Base-by-base conservation (phyloP, 495 filamentous ascomycete genomes). In the Massariosphaeria phaeospora region DNA sequence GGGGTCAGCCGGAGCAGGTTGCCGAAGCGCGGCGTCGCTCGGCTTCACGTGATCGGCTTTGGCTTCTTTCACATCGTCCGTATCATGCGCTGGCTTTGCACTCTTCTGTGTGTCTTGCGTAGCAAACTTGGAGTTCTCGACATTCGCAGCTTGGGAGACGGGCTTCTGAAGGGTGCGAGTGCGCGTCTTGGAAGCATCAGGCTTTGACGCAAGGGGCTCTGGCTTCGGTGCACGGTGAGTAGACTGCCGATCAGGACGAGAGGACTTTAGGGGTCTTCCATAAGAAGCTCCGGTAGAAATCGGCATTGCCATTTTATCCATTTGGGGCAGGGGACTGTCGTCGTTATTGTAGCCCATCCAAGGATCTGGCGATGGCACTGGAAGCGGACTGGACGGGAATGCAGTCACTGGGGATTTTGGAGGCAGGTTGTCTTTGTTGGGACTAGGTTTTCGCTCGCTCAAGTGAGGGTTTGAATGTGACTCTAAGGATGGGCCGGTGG, bases 281-380 rank as follows among this genome's bases (percentile, higher is more conserved):
- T 33, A 34, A 15, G 34, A 36, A 4, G 30, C 18, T 7, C 34
- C 46, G 17, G 20, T 36, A 12, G 61, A 55, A 25, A 63, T 55
- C 1, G 61, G 61, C 5, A 63, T 33, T 5, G 61, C 55, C 40
- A 63, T 30, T 8, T 46, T 20, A 23, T 63, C 48, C 45, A 54
- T 54, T 7, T 41, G 45, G 6, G 50, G 31, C 13, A 52, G 20
- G 9, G 51, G 46, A 40, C 55, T 63, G 11, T 49, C 33, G n/a
- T n/a, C n/a, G n/a, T n/a, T n/a, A n/a, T 55, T 23, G 36, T 30
- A 11, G 27, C 25, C 43, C 50, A 59, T 31, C 61, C 61, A 63
- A 1, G 39, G 55, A 39, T 63, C 61, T 12, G 59, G 54, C 20
- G 61, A 63, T 24, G 43, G 49, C 27, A 35, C 21, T 11, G 49